Conservation (phyloP, 2,329 filamentous ascomycete genomes). For the Fusarium vanettenii region DNA sequence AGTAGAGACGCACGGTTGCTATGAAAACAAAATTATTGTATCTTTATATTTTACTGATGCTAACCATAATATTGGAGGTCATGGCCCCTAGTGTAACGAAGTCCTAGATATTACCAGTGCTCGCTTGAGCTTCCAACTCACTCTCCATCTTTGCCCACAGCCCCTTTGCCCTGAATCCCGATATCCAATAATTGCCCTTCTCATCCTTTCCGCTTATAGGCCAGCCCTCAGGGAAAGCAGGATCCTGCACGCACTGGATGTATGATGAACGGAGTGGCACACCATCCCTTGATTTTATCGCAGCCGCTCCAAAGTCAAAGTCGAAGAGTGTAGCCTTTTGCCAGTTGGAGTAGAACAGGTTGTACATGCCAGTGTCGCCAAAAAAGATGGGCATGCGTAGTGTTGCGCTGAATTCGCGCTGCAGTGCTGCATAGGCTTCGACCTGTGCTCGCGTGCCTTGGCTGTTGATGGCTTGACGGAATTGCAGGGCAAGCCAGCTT, state of each 20-base stretch:
- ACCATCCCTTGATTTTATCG: background rate
- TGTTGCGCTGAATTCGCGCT: background rate
- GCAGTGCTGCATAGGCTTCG: background rate
- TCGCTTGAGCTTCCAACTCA: background rate
- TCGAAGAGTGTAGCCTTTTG: conserved; percentile 32
- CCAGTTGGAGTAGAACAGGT: conserved; percentile 49
- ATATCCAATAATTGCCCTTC: background rate
- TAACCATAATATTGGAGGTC: too few relatives aligned
- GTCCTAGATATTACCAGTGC: too few relatives aligned
- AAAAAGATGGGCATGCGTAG: conserved; percentile 46
- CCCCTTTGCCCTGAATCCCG: background rate
- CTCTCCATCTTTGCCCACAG: background rate
- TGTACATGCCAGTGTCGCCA: conserved; percentile 46
- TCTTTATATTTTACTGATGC: too few relatives aligned
- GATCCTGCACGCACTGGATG: background rate
- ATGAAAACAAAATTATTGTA: too few relatives aligned
- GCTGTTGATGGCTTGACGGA: background rate
- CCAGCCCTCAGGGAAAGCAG: background rate
- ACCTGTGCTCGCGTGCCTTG: conserved; percentile 8
- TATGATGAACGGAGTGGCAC: background rate
- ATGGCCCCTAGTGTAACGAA: too few relatives aligned
- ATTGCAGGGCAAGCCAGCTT: background rate
- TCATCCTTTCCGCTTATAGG: background rate
- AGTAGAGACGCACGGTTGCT: too few relatives aligned
- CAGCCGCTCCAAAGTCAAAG: background rate